Base-by-base conservation (phyloP, 306 rosid genomes). In the Elaeagnus macrophylla region DNA sequence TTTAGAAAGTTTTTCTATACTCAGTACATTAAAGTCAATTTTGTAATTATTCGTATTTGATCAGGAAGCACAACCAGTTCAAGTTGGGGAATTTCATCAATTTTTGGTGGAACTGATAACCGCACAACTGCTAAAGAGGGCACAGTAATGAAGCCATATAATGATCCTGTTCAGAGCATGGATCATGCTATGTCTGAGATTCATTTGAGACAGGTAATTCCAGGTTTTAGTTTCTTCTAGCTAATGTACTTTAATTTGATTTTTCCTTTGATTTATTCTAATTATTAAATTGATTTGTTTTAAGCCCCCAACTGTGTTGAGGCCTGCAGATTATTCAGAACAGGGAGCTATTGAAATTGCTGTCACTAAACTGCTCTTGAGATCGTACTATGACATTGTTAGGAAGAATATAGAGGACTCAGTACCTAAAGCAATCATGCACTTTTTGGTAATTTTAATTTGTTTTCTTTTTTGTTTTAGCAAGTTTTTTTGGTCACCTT, bases 371-470 rank as follows among this genome's bases (percentile, higher is more conserved):
- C 73, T 84, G 71, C 81, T 91, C 53, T 73, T 91, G 75, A 82
- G 65, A 73, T 91, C 99, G 56, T 91, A 91, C 77, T 91, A 87
- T 66, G 96, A 82, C 75, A 82, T 91, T 66, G 99, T 87, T 66
- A 81, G 99, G 72, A 87, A 87, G 77, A 91, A 84, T 66, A 75
- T 84, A 18, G 89, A 91, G 75, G 99, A 91, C 77, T 44, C 68
- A 51, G 69, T 91, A 62, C 99, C 99, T 37, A 91, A 91, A 84
- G 85, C 89, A 55, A 91, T 91, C 51, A 91, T 91, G 96, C 95
- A 91, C 73, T 91, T 91, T 91, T 67, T 91, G 96, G 99, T 91
- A 91, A 64, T 65, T 53, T 68, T 53, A 42, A 57, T 9, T 12
- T n/a, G 9, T 7, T 8, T 39, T 15, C 32, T 4, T 39, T 11